Evolutionary conservation across 768 basidiomycete genomes (phyloP).

Genomic region (Podaxis pistillaris): DNA sequence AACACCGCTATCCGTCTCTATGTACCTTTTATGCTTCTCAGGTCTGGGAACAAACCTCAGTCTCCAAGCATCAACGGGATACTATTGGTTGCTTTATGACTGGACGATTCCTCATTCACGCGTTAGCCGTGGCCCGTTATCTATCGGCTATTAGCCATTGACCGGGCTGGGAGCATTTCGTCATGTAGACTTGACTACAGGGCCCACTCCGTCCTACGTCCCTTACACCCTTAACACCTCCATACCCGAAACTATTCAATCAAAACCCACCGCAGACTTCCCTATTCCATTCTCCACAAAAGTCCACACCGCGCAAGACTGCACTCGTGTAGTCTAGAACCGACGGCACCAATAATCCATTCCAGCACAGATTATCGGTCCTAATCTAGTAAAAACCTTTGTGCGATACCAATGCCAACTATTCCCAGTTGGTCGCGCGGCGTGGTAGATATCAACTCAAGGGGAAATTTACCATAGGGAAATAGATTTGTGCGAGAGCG

Average conservation of each 20-base stretch:
- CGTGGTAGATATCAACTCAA: neutral
- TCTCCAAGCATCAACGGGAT: neutral
- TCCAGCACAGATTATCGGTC: no score
- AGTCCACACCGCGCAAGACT: neutral
- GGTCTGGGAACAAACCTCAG: neutral
- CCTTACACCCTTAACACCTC: neutral
- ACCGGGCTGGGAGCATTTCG: neutral
- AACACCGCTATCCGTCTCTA: neutral
- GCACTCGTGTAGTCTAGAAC: neutral
- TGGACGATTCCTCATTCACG: neutral
- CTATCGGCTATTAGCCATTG: neutral
- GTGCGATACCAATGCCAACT: neutral
- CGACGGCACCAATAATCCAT: no score
- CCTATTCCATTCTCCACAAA: neutral
- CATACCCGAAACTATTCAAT: no score
- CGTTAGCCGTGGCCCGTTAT: neutral
- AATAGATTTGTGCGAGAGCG: neutral
- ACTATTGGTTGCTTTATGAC: neutral
- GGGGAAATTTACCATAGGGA: conserved; percentile 1
- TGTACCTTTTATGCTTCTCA: neutral
- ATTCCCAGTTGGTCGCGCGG: neutral
- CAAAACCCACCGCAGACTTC: neutral
- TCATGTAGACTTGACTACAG: neutral
- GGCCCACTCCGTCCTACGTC: neutral
- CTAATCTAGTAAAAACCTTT: no score